Base-by-base conservation (phyloP, 192 early-diverging fungal species). In the Hyaloraphidium curvatum region DNA sequence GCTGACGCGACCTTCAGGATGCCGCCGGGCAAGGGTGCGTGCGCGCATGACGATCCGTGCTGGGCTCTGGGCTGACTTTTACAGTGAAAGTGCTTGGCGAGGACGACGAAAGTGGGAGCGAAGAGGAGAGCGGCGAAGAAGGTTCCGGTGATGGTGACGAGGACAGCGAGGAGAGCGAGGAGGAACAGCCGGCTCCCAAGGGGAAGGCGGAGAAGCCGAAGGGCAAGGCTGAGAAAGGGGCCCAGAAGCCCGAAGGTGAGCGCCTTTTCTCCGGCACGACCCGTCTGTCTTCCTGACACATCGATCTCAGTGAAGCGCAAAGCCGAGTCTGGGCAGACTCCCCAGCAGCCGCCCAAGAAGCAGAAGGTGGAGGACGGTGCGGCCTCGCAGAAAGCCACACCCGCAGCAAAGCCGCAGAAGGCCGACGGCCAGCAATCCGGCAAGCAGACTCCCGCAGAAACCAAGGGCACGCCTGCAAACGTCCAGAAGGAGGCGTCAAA, bases 191-290 rank as follows among this genome's bases (percentile, higher is more conserved):
- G 11, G 43, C 22, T 17, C n/a, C n/a, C n/a, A n/a, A n/a, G n/a
- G n/a, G n/a, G n/a, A n/a, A n/a, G n/a, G n/a, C n/a, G n/a, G 23
- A 48, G 22, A 48, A 48, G 43, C 7, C 22, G 43, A 48, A 48
- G 17, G 43, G 7, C 22, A 23, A 48, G 22, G 4, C 43, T 4
- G 43, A 23, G 35, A n/a, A 13, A 37, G 11, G 35, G 9, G 35
- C 35, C 35, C n/a, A n/a, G n/a, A n/a, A n/a, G n/a, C n/a, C n/a
- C n/a, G n/a, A n/a, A n/a, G n/a, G n/a, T n/a, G n/a, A n/a, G n/a
- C n/a, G n/a, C n/a, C n/a, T n/a, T n/a, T n/a, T n/a, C n/a, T 37
- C 35, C 17, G 11, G 35, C 11, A 17, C 17, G 35, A 17, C 11
- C 11, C 17, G 17, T 17, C 35, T 37, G 17, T 37, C 11, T 37